A percentile compares a stretch with the other conserved stretches of the same genome.
These are phyloP conservation scores for Pythium rhizo-oryzae DNA, from an alignment of 352 stramenopile genomes.

Conservation along the genomic window DNA sequence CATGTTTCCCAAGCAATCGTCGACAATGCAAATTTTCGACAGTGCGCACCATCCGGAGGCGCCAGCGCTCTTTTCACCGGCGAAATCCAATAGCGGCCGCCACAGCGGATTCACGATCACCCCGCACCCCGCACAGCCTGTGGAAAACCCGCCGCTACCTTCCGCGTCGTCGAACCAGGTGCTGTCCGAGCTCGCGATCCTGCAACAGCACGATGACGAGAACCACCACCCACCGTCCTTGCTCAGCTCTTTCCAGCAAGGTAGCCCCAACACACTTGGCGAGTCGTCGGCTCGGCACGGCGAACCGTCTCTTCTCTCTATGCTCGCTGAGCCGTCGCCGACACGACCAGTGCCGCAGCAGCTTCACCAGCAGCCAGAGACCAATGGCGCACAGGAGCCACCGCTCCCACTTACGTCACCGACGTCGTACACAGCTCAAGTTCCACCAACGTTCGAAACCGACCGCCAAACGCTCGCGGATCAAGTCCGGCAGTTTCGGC, in stretches of 20 bases:
- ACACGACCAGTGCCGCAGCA: neutral
- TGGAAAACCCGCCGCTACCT: neutral
- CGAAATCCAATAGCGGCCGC: conserved; percentile 11
- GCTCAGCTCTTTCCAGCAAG: conserved; percentile 1
- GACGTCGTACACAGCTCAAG: conserved; percentile 18
- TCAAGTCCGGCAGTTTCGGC: conserved; percentile 6
- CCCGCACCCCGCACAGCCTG: neutral
- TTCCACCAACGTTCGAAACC: neutral
- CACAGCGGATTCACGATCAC: conserved; percentile 16
- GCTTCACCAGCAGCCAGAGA: neutral
- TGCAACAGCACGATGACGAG: conserved; percentile 19
- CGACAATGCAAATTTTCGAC: conserved; percentile 6
- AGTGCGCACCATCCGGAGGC: conserved; percentile 1
- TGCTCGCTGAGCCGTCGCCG: conserved; percentile 24
- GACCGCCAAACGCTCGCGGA: conserved; percentile 4
- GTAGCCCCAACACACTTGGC: neutral
- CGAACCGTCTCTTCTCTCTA: conserved; percentile 28
- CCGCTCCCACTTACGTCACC: conserved; percentile 14
- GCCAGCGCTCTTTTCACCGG: conserved; percentile 12
- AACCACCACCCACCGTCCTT: neutral
- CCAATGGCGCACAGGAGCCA: neutral
- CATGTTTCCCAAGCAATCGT: neutral
- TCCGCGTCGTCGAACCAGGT: conserved; percentile 1
- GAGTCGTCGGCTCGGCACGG: conserved; percentile 4
- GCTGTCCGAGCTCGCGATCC: conserved; percentile 13